A percentile compares a stretch with the other conserved stretches of the same genome.
Conservation (phyloP, 129 eudicot genomes). For the Ambrosia artemisiifolia region DNA sequence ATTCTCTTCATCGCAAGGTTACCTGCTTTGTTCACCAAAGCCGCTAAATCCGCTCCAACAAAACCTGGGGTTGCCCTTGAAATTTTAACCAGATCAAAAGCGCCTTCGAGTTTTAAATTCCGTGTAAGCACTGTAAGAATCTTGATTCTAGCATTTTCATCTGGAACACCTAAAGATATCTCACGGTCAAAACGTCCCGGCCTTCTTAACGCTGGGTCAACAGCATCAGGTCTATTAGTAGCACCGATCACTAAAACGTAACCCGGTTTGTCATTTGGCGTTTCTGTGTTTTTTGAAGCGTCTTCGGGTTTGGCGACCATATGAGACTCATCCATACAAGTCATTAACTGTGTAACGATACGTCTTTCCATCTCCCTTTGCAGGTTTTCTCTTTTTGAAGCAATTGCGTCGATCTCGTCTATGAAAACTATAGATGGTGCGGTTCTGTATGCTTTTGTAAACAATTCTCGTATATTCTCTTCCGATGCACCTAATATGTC, state of each 20-base stretch:
- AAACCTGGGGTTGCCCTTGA: constrained; percentile 78
- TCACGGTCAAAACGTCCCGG: constrained; percentile 89
- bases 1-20: constrained; percentile 69
- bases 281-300: constrained; percentile 26
- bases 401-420: constrained; percentile 95
- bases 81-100: constrained; percentile 58
- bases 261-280: constrained; percentile 43
- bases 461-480: constrained; percentile 81
- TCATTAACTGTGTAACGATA: constrained; percentile 80
- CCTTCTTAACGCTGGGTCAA: constrained; percentile 90
- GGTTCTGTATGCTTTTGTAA: constrained; percentile 82
- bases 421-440: constrained; percentile 95
- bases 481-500: constrained; percentile 81
- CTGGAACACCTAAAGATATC: constrained; percentile 74
- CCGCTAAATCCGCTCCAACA: constrained; percentile 80
- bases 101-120: constrained; percentile 59
- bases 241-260: constrained; percentile 88
- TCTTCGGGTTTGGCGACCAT: constrained; percentile 38
- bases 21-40: constrained; percentile 68
- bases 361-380: constrained; percentile 49
- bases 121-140: constrained; percentile 67
- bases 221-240: constrained; percentile 92
- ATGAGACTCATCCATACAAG: constrained; percentile 90
- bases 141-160: constrained; percentile 75
- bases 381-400: constrained; percentile 85